phyloP scores from a whole-genome alignment of 352 stramenopile species.

The Phytophthora uliginosa region DNA sequence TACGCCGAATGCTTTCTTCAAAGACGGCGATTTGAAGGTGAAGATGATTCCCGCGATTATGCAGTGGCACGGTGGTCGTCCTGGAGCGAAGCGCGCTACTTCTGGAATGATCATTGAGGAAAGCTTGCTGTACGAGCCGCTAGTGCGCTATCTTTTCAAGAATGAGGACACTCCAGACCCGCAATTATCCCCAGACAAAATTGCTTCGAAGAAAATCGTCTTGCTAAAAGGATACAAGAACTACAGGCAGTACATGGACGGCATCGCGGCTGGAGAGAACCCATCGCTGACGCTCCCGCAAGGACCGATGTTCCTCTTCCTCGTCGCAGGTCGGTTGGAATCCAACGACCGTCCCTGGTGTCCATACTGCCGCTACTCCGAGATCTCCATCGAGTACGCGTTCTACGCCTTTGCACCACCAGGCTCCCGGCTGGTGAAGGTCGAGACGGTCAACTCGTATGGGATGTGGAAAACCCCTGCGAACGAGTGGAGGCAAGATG shows the following conservation, averaged over 20 bases:
- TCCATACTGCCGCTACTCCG: conserved; percentile 77
- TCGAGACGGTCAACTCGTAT: conserved; percentile 69
- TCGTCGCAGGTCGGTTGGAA: conserved; percentile 65
- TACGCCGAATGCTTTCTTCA: conserved; percentile 63
- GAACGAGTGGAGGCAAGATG: conserved; percentile 72
- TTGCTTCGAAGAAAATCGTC: conserved; percentile 63
- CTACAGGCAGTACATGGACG: conserved; percentile 56
- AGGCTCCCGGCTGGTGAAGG: conserved; percentile 63
- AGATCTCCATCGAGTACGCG: conserved; percentile 77
- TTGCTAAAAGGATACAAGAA: conserved; percentile 51
- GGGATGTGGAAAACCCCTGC: conserved; percentile 72
- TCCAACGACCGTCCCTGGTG: conserved; percentile 84
- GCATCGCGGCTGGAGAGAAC: conserved; percentile 34
- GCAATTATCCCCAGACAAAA: conserved; percentile 47
- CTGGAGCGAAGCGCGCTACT: conserved; percentile 59
- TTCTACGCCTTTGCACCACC: conserved; percentile 75
- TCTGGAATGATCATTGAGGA: conserved; percentile 66
- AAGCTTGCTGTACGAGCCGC: conserved; percentile 62
- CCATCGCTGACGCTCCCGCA: conserved; percentile 27
- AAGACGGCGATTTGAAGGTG: conserved; percentile 69
- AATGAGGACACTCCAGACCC: conserved; percentile 61
- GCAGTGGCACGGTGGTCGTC: conserved; percentile 60
- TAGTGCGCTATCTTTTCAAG: conserved; percentile 81
- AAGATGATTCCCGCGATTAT: conserved; percentile 76
- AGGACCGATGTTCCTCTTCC: conserved; percentile 72